Base-by-base conservation (phyloP, 495 filamentous ascomycete genomes). In the Trypethelium eluteriae region DNA sequence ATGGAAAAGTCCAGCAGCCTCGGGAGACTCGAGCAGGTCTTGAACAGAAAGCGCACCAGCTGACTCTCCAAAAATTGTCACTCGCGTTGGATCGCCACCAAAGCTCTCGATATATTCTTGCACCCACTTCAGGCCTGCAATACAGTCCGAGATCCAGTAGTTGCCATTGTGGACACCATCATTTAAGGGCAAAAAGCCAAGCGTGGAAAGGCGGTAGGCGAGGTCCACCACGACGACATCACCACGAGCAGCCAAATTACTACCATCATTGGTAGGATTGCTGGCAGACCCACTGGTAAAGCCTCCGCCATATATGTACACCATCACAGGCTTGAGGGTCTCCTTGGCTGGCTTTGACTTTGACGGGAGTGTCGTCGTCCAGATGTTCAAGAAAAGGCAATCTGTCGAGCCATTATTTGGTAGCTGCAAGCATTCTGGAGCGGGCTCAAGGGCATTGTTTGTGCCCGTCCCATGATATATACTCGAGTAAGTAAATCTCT, bases 51-150 rank as follows among this genome's bases (percentile, higher is more conserved):
- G 6, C n/a, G 69, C 50, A 39, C 63, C 68, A 14, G 64, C 89
- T 1, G 84, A 88, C 71, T 89, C 86, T 41, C 88, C 88, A 85
- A 86, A 90, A 64, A 90, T 88, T 14, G 86, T 89, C 10, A 90
- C 87, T 62, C 73, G 72, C 12, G 50, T 46, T 3, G 75, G 74
- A 63, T 77, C 75, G 36, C 75, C 75, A 1, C 75, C 75, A 53
- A 77, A 76, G 16, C 69, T 63, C 6, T 69, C 73, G 38, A 76
- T 74, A 63, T 77, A 75, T 38, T 76, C 73, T 16, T 71, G 69
- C 25, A 74, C 67, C 74, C 74, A 77, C 57, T 77, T 62, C 41
- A 77, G 64, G 5, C 70, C 75, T 5, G 71, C 64, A 39, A 71
- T 59, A 14, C 64, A 56, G 46, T 73, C 71, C 14, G 69, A 69